These are phyloP conservation scores for Monosiga brevicollis DNA, from an alignment of 78 protist genomes.

Conservation along the genomic window DNA sequence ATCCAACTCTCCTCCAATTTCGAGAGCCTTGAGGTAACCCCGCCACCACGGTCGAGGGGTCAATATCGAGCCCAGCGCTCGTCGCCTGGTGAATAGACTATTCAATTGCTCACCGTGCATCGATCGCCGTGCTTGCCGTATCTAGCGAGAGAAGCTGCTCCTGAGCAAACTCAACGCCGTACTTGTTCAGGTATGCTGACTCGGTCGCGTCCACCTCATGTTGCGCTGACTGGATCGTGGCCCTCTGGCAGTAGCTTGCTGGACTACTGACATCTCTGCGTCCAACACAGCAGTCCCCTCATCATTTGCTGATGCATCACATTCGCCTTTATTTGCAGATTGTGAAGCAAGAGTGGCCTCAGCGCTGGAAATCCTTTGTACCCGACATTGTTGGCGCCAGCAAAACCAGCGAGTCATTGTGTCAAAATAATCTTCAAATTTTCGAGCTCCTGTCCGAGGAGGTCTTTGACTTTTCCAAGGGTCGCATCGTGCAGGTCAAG, in stretches of 20 bases:
- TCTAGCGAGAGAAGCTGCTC: no score
- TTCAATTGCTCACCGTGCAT: no score
- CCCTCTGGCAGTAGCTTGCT: background rate
- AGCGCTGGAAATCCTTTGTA: slow-evolving; percentile 87
- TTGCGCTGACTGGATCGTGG: no score
- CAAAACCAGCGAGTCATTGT: slow-evolving; percentile 69
- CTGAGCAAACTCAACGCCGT: slow-evolving; percentile 57
- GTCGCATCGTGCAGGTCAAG: slow-evolving; percentile 75
- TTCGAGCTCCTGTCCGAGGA: slow-evolving; percentile 75
- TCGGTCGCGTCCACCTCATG: background rate
- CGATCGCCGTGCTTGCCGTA: no score
- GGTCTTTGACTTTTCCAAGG: slow-evolving; percentile 84
- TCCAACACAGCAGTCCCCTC: background rate
- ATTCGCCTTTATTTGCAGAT: no score
- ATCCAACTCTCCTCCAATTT: slow-evolving; percentile 50
- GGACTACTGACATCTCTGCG: background rate
- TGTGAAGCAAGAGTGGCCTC: slow-evolving; percentile 96
- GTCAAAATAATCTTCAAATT: slow-evolving; percentile 92
- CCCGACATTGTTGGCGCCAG: slow-evolving; percentile 78
- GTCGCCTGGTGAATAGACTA: no score
- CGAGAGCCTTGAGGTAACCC: slow-evolving; percentile 17
- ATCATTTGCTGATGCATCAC: no score
- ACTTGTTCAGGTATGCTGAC: slow-evolving; percentile 61
- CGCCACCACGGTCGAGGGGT: no score
- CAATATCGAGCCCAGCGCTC: no score